Evolutionary conservation across 73 alveolate genomes (phyloP).

Genomic region (Symbiodinium natans): DNA sequence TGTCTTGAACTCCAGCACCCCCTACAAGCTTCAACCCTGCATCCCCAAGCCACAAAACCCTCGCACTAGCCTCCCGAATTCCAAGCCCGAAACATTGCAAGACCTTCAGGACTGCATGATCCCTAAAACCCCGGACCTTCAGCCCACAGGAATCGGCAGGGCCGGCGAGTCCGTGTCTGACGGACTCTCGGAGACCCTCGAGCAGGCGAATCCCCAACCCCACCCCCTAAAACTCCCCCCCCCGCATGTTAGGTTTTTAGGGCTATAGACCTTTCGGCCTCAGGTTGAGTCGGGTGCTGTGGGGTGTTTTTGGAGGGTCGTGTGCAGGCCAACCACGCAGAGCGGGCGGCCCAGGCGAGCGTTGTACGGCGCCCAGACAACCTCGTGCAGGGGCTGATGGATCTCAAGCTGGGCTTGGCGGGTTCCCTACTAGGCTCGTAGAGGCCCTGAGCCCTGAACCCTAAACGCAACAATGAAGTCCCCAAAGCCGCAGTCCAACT

Average conservation of each 20-base stretch:
- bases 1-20: no score
- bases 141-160: conserved; percentile 11
- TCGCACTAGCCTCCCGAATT: no score
- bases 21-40: no score
- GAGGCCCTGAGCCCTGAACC: not conserved
- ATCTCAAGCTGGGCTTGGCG: not conserved
- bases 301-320: no score
- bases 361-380: not conserved
- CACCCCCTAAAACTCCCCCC: not conserved
- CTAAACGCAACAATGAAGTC: no score
- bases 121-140: not conserved
- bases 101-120: not conserved
- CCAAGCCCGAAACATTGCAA: not conserved
- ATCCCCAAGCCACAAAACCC: no score
- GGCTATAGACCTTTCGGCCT: no score
- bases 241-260: no score
- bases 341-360: conserved; percentile 71
- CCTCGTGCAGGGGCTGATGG: not conserved
- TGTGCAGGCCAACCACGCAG: conserved; percentile 54
- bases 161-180: conserved; percentile 68
- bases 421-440: not conserved
- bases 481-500: no score
- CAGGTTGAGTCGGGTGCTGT: no score
- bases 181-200: conserved; percentile 5
- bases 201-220: not conserved